Evolutionary conservation across 495 filamentous ascomycete genomes (phyloP), one percentile per base, ranked within the genome.

Genomic region (Penicillium simplicissimum): DNA sequence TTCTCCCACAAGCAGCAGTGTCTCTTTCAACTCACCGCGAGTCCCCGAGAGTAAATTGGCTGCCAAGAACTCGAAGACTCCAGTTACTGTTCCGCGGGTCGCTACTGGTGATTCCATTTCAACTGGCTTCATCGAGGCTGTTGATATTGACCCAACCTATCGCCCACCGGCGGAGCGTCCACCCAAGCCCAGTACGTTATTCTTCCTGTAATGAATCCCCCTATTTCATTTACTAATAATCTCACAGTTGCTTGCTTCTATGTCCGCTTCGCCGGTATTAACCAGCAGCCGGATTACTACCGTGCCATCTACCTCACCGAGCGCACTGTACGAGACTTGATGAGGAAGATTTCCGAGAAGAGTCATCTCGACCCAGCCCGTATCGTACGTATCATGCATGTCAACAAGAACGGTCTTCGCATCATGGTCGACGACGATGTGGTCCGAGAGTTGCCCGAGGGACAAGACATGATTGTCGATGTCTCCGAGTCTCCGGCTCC

Each of bases 401-500:
- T 93, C 58, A 88, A 89, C 25, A 75, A 83, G 23, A 84, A 85
- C 58, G 92, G 93, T 0, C 71, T 97, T 5, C 85, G 90, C 63
- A 88, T 98, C 48, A 86, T 93, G 71, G 81, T 98, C 55, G 95
- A 98, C 71, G 91, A 98, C 62, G 92, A 97, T 51, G 87, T 95
- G 33, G 86, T 98, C 19, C 84, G 84, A n/a, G 89, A 93, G 71
- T 80, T 98, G 15, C 82, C 87, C 0, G 95, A 98, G 75, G 92
- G 93, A 8, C 91, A 97, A 68, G 94, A 97, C 67, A 93, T 98
- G 87, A 81, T 83, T 34, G 84, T 83, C 55, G 87, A 88, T 66
- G 82, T 89, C 63, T 72, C 70, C 45, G 80, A 85, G 52, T 40
- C 68, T n/a, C 63, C 69, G 1, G 58, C 31, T 14, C 48, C 58